phyloP scores from a whole-genome alignment of 441 rosid genomes.

The Eutrema salsugineum region DNA sequence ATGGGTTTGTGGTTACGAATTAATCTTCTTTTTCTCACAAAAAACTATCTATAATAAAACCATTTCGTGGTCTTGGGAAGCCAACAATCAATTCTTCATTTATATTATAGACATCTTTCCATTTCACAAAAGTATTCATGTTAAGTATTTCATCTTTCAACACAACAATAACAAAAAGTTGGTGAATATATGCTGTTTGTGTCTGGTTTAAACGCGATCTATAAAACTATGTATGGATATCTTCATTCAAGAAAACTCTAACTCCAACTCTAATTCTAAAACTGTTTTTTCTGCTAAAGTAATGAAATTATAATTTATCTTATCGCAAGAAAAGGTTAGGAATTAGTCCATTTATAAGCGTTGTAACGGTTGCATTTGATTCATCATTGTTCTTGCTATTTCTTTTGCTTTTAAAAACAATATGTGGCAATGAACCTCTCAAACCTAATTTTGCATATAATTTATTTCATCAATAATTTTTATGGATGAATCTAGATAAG shows the following conservation, averaged over 20 bases:
- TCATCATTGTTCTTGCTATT: not conserved
- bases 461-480: not conserved
- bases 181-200: not conserved
- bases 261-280: no score
- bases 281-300: not conserved
- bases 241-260: not conserved
- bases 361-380: constrained; percentile 9
- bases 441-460: constrained; percentile 7
- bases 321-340: constrained; percentile 6
- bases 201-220: not conserved
- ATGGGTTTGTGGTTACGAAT: not conserved
- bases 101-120: not conserved
- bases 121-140: not conserved
- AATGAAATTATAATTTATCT: not conserved
- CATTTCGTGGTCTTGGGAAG: constrained; percentile 1
- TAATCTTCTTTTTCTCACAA: not conserved
- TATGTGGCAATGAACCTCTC: constrained; percentile 1
- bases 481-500: not conserved
- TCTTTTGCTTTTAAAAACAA: not conserved
- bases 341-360: not conserved
- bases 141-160: not conserved
- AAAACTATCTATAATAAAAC: not conserved
- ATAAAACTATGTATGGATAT: not conserved
- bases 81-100: not conserved
- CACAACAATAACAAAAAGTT: not conserved